phyloP scores from a whole-genome alignment of 2,329 filamentous ascomycete species.

The Phyllosticta citribraziliensis region DNA sequence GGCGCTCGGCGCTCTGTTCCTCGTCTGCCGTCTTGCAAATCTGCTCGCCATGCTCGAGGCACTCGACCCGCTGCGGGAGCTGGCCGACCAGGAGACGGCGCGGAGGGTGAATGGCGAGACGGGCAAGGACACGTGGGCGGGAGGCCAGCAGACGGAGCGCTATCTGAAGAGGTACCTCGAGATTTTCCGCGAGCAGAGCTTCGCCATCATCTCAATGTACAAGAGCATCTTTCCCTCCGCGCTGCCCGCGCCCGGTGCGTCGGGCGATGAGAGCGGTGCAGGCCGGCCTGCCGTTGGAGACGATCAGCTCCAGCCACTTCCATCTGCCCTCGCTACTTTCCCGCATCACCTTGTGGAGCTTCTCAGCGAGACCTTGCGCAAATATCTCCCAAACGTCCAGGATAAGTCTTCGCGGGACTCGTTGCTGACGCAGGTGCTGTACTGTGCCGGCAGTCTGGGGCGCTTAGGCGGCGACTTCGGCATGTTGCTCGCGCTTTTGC shows the following conservation, averaged over 20 bases:
- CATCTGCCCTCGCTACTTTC: constrained; percentile 72
- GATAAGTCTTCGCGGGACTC: constrained; percentile 77
- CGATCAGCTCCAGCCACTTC: constrained; percentile 46
- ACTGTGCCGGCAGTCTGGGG: constrained; percentile 84
- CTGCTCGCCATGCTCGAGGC: constrained; percentile 72
- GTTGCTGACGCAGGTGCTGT: constrained; percentile 82
- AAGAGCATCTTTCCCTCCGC: constrained; percentile 72
- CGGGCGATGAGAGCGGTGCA: constrained; percentile 3
- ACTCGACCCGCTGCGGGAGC: constrained; percentile 70
- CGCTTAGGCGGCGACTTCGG: constrained; percentile 88
- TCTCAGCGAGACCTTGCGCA: constrained; percentile 63
- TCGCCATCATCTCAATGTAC: constrained; percentile 90
- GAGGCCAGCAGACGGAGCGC: constrained; percentile 84
- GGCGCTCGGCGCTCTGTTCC: constrained; percentile 70
- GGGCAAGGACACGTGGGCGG: constrained; percentile 43
- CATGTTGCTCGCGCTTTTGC: constrained; percentile 63
- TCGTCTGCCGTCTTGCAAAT: constrained; percentile 75
- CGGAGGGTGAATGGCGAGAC: constrained; percentile 27
- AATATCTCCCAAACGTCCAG: constrained; percentile 70
- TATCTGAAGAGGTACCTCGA: constrained; percentile 95
- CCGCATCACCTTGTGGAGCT: constrained; percentile 74
- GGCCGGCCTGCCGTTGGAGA: constrained; percentile 11
- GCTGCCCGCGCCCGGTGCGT: constrained; percentile 28
- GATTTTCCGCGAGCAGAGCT: constrained; percentile 95
- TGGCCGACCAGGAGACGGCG: constrained; percentile 75